A percentile compares a stretch with the other conserved stretches of the same genome.
phyloP scores from a whole-genome alignment of 1,139 yeast genomes.

The Debaryomyces subglobosus region DNA sequence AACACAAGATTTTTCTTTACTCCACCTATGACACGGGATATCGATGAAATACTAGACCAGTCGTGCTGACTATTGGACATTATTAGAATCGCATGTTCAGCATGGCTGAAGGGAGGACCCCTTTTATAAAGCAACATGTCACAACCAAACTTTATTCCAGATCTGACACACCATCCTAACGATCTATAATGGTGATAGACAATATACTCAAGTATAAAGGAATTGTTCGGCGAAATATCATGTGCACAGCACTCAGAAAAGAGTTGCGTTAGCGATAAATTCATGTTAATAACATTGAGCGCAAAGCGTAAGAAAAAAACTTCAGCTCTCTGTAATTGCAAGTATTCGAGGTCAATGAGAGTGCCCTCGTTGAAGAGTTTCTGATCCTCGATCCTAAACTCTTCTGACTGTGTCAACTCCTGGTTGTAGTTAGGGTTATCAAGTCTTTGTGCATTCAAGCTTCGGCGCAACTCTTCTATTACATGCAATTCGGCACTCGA shows the following conservation, averaged over 20 bases:
- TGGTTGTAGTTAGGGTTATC: constrained; percentile 12
- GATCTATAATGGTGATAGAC: constrained; percentile 88
- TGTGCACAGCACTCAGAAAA: constrained; percentile 29
- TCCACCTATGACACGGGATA: constrained; percentile 82
- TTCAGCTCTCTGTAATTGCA: constrained; percentile 80
- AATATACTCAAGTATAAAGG: constrained; percentile 59
- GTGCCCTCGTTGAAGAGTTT: constrained; percentile 40
- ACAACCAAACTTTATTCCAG: constrained; percentile 90
- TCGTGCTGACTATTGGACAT: constrained; percentile 35
- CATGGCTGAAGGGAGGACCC: constrained; percentile 96
- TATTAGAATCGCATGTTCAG: constrained; percentile 74
- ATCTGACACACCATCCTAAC: constrained; percentile 91
- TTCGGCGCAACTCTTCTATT: constrained; percentile 30
- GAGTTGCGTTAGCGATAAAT: constrained; percentile 24
- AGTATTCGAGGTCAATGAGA: constrained; percentile 54
- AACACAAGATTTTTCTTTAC: constrained; percentile 80
- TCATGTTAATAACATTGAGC: constrained; percentile 43
- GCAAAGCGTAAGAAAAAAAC: constrained; percentile 65
- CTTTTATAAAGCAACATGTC: constrained; percentile 79
- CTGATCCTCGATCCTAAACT: constrained; percentile 38
- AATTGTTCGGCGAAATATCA: constrained; percentile 29
- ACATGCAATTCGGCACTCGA: constrained; percentile 27
- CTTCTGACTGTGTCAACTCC: constrained; percentile 19
- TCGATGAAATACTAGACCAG: constrained; percentile 68
- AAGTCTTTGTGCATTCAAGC: constrained; percentile 25